Conservation (phyloP, 1,284 basidiomycete genomes). For the Laetiporus sulphureus region DNA sequence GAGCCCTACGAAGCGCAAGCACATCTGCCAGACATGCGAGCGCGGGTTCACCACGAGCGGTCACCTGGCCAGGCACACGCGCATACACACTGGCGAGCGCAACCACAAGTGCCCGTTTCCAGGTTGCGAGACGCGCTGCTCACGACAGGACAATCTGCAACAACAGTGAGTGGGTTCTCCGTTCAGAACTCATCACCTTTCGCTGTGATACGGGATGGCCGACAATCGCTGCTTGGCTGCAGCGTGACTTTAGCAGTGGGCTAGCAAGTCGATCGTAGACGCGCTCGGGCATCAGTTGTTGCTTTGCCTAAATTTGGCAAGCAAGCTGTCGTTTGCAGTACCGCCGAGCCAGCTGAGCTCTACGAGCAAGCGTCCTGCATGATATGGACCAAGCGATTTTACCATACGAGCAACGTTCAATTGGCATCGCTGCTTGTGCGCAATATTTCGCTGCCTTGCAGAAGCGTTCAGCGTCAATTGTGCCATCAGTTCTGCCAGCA, state of each 20-base stretch:
- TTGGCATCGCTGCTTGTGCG: too few species aligned
- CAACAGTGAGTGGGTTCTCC: slow-evolving; percentile 59
- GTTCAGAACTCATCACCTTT: neutral
- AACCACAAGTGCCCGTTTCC: slow-evolving; percentile 81
- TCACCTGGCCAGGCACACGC: slow-evolving; percentile 74
- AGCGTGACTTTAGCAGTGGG: too few species aligned
- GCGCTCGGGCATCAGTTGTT: too few species aligned
- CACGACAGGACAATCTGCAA: slow-evolving; percentile 75
- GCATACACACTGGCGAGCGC: slow-evolving; percentile 77
- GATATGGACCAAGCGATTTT: too few species aligned
- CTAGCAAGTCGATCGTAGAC: too few species aligned
- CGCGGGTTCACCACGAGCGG: slow-evolving; percentile 76
- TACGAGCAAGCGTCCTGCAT: too few species aligned
- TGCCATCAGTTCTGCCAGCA: slow-evolving; percentile 1
- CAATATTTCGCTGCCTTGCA: too few species aligned
- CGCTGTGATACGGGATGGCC: neutral
- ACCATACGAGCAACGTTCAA: too few species aligned
- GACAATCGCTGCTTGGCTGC: neutral
- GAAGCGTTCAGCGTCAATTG: too few species aligned
- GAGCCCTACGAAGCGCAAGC: slow-evolving; percentile 28
- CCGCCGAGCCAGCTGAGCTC: too few species aligned
- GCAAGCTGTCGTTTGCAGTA: too few species aligned
- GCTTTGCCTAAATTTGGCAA: too few species aligned
- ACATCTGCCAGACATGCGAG: slow-evolving; percentile 40
- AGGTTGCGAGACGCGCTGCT: slow-evolving; percentile 76